These are phyloP conservation scores for Naganishia cerealis DNA, from an alignment of 1,284 basidiomycete genomes.

Conservation along the genomic window DNA sequence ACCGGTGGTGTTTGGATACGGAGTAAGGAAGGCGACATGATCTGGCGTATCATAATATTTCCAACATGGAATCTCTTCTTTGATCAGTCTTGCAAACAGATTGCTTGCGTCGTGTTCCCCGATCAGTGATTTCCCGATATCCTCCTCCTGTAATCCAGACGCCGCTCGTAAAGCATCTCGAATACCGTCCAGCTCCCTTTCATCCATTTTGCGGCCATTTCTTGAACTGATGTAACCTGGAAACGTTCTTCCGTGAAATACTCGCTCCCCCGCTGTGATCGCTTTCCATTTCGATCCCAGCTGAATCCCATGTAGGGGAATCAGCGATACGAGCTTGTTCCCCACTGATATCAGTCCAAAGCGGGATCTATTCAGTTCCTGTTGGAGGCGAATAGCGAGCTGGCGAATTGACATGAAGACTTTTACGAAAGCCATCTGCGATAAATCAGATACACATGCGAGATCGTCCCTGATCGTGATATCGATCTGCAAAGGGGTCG, in stretches of 20 bases:
- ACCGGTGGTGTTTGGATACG: constrained; percentile 24
- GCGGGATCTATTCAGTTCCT: constrained; percentile 4
- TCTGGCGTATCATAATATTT: constrained; percentile 10
- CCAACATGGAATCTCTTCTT: constrained; percentile 25
- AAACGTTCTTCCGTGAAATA: neutral
- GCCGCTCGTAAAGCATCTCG: constrained; percentile 13
- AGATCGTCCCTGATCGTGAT: neutral
- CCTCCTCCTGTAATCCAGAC: constrained; percentile 10
- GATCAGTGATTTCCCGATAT: constrained; percentile 14
- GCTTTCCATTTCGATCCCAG: constrained; percentile 20
- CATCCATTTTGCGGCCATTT: constrained; percentile 10
- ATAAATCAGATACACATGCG: neutral
- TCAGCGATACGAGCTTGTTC: constrained; percentile 7
- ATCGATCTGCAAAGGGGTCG: constrained; percentile 23
- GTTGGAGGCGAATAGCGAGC: constrained; percentile 6
- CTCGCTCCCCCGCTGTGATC: constrained; percentile 1
- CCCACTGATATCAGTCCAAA: constrained; percentile 25
- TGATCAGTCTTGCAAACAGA: constrained; percentile 27
- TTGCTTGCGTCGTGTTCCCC: constrained; percentile 24
- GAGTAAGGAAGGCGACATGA: constrained; percentile 30
- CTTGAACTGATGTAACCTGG: constrained; percentile 20
- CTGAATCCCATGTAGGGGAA: constrained; percentile 25
- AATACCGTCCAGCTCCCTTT: constrained; percentile 4
- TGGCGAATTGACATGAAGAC: constrained; percentile 15
- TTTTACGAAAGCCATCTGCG: neutral